Conservation (phyloP, 176 grass and related monocot genomes). For the Avena atlantica region DNA sequence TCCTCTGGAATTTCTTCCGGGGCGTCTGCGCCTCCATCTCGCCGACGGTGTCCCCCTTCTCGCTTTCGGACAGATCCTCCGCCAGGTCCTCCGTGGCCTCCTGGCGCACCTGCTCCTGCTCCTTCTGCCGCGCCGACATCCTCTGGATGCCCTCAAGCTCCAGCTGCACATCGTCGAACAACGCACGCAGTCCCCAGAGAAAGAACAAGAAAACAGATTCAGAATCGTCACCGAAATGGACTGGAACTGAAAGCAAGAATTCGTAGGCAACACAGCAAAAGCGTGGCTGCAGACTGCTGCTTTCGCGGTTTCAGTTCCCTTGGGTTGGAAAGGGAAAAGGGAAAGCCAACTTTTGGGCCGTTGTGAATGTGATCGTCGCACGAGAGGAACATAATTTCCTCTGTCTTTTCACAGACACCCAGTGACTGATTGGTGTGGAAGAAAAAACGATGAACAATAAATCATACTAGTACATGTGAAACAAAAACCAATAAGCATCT, state of each 20-base stretch:
- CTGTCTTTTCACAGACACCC: not conserved
- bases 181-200: too few species aligned
- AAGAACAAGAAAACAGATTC: too few species aligned
- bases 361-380: slow-evolving; percentile 8
- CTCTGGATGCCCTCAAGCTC: slow-evolving; percentile 81
- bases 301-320: not conserved
- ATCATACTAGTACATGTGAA: not conserved
- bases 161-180: slow-evolving; percentile 51
- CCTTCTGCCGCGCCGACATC: slow-evolving; percentile 64
- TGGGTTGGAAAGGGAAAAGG: not conserved
- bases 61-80: slow-evolving; percentile 81
- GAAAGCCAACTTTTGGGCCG: slow-evolving; percentile 18
- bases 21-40: slow-evolving; percentile 63
- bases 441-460: not conserved
- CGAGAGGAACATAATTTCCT: not conserved
- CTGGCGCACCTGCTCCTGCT: slow-evolving; percentile 73
- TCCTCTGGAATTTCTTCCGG: slow-evolving; percentile 82
- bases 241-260: too few species aligned
- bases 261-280: not conserved
- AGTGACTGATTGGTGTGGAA: not conserved
- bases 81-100: slow-evolving; percentile 89
- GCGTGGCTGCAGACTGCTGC: not conserved
- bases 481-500: not conserved
- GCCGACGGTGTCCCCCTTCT: slow-evolving; percentile 72
- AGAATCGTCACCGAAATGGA: too few species aligned